Evolutionary conservation across 345 rosid species (phyloP).

Genomic region (Salix arbutifolia): DNA sequence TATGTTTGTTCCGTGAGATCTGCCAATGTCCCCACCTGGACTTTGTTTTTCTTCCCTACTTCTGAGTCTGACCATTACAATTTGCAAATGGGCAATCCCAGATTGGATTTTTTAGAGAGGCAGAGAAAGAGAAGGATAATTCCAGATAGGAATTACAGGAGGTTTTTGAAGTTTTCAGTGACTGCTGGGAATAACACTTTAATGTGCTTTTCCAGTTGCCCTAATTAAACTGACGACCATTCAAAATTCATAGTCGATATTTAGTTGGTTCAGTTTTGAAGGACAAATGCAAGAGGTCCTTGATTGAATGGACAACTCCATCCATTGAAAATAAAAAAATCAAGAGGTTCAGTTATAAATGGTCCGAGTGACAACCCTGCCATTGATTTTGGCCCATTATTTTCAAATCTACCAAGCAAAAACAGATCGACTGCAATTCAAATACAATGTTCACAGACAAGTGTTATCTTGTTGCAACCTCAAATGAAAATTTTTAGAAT

Average conservation of each 20-base stretch:
- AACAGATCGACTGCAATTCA: too few species aligned
- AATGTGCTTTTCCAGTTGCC: not conserved
- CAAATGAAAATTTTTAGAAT: too few species aligned
- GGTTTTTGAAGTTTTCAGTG: not conserved
- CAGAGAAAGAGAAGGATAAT: not conserved
- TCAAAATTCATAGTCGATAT: not conserved
- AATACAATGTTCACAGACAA: too few species aligned
- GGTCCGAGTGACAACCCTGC: too few species aligned
- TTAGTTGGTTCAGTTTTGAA: not conserved
- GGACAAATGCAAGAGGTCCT: not conserved
- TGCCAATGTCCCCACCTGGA: not conserved
- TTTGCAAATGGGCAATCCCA: not conserved
- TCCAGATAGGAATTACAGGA: not conserved
- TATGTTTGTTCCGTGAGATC: not conserved
- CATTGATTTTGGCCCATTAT: too few species aligned
- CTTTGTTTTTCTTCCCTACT: not conserved
- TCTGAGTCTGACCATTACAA: not conserved
- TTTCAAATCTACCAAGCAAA: too few species aligned
- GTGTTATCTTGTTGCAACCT: too few species aligned
- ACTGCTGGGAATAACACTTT: not conserved
- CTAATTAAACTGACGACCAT: not conserved
- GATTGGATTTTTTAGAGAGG: not conserved
- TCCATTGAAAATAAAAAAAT: too few species aligned
- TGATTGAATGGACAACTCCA: too few species aligned
- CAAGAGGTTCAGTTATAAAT: too few species aligned